Percentiles rank a stretch among this genome's conserved stretches.
These are phyloP conservation scores for Venturia asperata DNA, from an alignment of 2,329 filamentous ascomycete species.

Conservation along the genomic window DNA sequence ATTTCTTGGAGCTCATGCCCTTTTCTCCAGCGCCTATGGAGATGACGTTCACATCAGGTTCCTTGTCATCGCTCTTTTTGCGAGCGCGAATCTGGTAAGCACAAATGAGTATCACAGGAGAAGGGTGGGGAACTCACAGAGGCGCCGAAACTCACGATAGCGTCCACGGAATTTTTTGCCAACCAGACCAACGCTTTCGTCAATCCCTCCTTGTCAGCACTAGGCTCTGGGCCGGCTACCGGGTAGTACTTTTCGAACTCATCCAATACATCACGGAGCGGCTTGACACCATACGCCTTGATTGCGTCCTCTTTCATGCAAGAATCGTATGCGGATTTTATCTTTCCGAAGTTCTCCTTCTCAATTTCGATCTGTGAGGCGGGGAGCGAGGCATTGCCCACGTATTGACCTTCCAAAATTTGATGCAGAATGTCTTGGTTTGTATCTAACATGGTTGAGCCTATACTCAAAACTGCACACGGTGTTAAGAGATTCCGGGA, in stretches of 20 bases:
- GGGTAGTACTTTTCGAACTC: slow-evolving; percentile 25
- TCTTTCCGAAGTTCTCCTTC: slow-evolving; percentile 57
- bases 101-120: not conserved
- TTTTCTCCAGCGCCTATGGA: slow-evolving; percentile 44
- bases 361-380: slow-evolving; percentile 30
- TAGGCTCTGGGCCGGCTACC: not conserved
- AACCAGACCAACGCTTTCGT: slow-evolving; percentile 42
- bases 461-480: not conserved
- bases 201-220: slow-evolving; percentile 11
- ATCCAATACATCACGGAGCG: slow-evolving; percentile 51
- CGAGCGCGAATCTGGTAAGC: slow-evolving; percentile 23
- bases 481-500: not conserved
- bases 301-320: slow-evolving; percentile 58
- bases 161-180: slow-evolving; percentile 39
- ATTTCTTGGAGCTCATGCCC: slow-evolving; percentile 33
- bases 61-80: slow-evolving; percentile 42
- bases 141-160: slow-evolving; percentile 21
- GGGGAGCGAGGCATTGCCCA: slow-evolving; percentile 5
- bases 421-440: slow-evolving; percentile 5
- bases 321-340: slow-evolving; percentile 57
- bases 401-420: slow-evolving; percentile 19
- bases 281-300: slow-evolving; percentile 47
- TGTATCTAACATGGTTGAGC: slow-evolving; percentile 16
- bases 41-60: slow-evolving; percentile 47
- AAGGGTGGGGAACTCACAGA: slow-evolving; percentile 8